Base-by-base conservation (phyloP, 2,329 filamentous ascomycete species). In the Cladosporium sp. region DNA sequence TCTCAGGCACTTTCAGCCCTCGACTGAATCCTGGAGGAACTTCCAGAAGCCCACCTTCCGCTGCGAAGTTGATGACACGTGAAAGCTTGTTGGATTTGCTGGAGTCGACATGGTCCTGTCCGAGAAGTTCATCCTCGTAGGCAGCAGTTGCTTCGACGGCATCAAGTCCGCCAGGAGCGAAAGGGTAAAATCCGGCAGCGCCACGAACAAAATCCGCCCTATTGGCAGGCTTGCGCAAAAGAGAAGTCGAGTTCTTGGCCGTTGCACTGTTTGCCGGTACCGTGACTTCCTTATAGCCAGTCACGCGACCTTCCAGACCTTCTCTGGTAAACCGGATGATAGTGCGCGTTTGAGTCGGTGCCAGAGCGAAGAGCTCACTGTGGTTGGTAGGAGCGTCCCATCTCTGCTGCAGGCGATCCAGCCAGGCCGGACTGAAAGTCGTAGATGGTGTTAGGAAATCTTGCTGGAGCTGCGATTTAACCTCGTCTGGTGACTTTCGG, bases 221-320 rank as follows among this genome's bases (percentile, higher is more conserved):
- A 51, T 83, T 84, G 12, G 88, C 92, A 3, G 92, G 92, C 64
- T 94, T 94, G 39, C 93, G 81, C 13, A 87, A 74, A 35, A 96
- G 76, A 4, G 90, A 95, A 0, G 91, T 97, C 2, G 90, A 96
- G 64, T 95, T 95, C 71, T 96, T 98, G 41, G 90, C 92, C 13
- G 88, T 96, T 13, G 87, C 88, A 61, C 86, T 94, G 61, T 84
- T 87, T 29, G 88, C 88, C 4, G 92, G 89, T 7, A 97, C 83
- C 1, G 93, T 96, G 43, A 97, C 88, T 67, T 96, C 93, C 64
- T 85, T 86, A 69, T 98, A 97, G 43, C 91, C 91, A 7, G 88
- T 95, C 19, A 98, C 92, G 46, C 86, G 81, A 18, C 93, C 93
- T 69, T 97, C 90, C 12, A 97, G 78, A 5, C 93, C 93, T 69